Evolutionary conservation across 179 eudicot genomes (phyloP).

Genomic region (Silene coronaria): DNA sequence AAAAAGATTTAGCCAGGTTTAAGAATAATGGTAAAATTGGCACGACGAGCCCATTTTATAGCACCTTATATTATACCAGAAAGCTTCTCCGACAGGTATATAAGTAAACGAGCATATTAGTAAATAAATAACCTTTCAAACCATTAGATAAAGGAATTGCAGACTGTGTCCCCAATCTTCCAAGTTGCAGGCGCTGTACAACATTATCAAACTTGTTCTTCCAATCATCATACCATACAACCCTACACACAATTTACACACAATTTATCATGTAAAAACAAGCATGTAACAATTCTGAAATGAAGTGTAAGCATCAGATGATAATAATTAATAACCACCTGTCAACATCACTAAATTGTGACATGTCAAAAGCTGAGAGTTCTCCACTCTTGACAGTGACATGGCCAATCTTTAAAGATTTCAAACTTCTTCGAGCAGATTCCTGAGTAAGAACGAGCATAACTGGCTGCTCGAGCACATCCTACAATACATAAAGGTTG

Average conservation of each 20-base stretch:
- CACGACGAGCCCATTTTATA: no score
- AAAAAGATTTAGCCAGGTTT: neutral
- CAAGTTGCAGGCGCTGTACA: conserved; percentile 31
- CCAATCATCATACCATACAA: conserved; percentile 60
- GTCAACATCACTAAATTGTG: conserved; percentile 30
- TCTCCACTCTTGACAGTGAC: conserved; percentile 33
- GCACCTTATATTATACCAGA: no score
- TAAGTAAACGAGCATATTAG: neutral
- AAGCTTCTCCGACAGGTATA: neutral
- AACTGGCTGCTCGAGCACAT: conserved; percentile 69
- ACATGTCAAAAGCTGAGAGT: conserved; percentile 38
- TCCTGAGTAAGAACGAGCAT: conserved; percentile 52
- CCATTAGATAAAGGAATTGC: conserved; percentile 22
- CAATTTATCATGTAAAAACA: conserved; percentile 12
- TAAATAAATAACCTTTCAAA: conserved; percentile 21
- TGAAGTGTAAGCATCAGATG: conserved; percentile 7
- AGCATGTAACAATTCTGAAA: neutral
- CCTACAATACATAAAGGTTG: conserved; percentile 33
- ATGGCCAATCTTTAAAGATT: conserved; percentile 28
- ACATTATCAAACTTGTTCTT: conserved; percentile 34
- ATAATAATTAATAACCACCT: conserved; percentile 36
- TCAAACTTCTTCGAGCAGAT: conserved; percentile 37
- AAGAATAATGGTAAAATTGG: neutral
- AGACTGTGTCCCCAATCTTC: conserved; percentile 20
- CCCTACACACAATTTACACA: conserved; percentile 38